These are phyloP conservation scores for Lasiodiplodia sp. DNA, from an alignment of 2,329 filamentous ascomycete genomes.

Conservation along the genomic window DNA sequence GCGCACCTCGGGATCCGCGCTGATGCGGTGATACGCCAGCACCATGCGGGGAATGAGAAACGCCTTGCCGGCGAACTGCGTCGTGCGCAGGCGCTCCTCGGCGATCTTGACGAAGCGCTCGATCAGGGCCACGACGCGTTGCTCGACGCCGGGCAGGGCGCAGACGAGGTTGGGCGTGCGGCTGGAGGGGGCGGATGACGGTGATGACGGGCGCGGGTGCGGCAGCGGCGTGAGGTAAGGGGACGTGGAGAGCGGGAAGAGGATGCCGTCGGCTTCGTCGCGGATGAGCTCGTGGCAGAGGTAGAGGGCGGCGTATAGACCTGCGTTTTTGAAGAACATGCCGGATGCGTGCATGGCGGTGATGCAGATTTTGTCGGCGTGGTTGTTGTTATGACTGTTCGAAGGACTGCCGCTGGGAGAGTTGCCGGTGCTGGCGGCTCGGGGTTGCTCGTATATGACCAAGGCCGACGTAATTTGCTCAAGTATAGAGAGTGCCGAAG, in stretches of 20 bases:
- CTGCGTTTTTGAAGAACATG: conserved; percentile 18
- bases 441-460: background rate
- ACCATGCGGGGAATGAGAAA: conserved; percentile 27
- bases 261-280: background rate
- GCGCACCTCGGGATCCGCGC: background rate
- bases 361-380: background rate
- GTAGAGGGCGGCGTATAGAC: conserved; percentile 23
- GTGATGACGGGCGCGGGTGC: background rate
- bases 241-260: background rate
- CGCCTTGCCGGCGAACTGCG: conserved; percentile 26
- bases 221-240: background rate
- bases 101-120: conserved; percentile 23
- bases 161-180: conserved; percentile 4
- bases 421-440: background rate
- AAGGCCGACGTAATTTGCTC: background rate
- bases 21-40: conserved; percentile 23
- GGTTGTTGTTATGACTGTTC: background rate
- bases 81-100: conserved; percentile 21
- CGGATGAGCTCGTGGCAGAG: conserved; percentile 26
- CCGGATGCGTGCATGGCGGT: conserved; percentile 10
- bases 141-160: background rate
- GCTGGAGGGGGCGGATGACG: background rate
- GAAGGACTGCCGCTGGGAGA: background rate
- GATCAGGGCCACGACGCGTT: conserved; percentile 2
- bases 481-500: conserved; percentile 12